Conservation (phyloP, 805 yeast species). For the Kuraishia borneana region DNA sequence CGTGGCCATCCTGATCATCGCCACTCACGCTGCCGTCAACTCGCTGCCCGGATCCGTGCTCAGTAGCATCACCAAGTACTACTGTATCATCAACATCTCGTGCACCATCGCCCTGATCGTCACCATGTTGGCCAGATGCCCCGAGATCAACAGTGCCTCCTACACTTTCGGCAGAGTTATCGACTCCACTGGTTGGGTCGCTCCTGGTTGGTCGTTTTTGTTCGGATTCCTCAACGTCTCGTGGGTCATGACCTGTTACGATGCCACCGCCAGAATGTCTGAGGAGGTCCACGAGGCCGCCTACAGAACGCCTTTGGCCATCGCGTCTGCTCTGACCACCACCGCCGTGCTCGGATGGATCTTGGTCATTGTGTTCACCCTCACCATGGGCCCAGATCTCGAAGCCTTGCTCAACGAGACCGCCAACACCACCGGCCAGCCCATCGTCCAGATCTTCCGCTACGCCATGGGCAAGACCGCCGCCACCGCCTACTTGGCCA, state of each 20-base stretch:
- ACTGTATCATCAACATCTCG: conserved; percentile 38
- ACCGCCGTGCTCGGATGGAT: conserved; percentile 41
- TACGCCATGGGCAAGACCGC: conserved; percentile 41
- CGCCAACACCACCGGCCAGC: conserved; percentile 32
- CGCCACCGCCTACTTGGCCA: conserved; percentile 38
- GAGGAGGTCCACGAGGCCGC: conserved; percentile 47
- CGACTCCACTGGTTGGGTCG: conserved; percentile 38
- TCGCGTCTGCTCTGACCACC: conserved; percentile 37
- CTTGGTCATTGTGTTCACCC: conserved; percentile 33
- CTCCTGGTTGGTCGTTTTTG: conserved; percentile 44
- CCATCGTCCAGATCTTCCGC: conserved; percentile 39
- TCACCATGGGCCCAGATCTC: conserved; percentile 30
- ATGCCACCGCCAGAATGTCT: conserved; percentile 43
- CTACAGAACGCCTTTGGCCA: conserved; percentile 45
- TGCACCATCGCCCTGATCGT: conserved; percentile 38
- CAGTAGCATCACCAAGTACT: conserved; percentile 36
- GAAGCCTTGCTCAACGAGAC: conserved; percentile 15
- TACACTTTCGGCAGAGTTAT: conserved; percentile 38
- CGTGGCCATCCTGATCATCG: conserved; percentile 36
- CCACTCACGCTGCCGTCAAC: conserved; percentile 37
- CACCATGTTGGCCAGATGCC: conserved; percentile 44
- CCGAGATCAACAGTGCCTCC: conserved; percentile 28
- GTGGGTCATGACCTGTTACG: conserved; percentile 51
- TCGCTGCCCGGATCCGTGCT: conserved; percentile 40
- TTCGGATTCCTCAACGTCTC: conserved; percentile 46